phyloP scores from a whole-genome alignment of 2,329 filamentous ascomycete genomes.

The Fusarium subtropicale region DNA sequence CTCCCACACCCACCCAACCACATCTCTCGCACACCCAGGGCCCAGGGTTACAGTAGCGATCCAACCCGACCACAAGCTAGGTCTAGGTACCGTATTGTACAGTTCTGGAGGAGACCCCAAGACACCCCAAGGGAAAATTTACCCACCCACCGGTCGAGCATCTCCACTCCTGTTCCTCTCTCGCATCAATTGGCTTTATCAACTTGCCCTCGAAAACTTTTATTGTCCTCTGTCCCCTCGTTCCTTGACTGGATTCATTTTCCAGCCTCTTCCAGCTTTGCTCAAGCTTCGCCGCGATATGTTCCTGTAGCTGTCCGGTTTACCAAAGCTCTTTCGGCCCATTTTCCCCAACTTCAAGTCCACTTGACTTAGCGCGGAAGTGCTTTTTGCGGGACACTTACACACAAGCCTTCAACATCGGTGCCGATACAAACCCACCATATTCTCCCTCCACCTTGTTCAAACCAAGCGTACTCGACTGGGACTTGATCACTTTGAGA shows the following conservation, averaged over 20 bases:
- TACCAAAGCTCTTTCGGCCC: conserved; percentile 39
- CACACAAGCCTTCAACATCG: conserved; percentile 37
- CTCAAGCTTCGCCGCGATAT: conserved; percentile 44
- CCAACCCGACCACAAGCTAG: conserved; percentile 39
- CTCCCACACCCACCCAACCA: conserved; percentile 25
- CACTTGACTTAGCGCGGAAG: conserved; percentile 42
- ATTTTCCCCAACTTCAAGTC: conserved; percentile 37
- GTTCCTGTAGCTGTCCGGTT: conserved; percentile 45
- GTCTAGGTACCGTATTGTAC: conserved; percentile 34
- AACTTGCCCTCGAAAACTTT: conserved; percentile 50
- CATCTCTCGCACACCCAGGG: conserved; percentile 27
- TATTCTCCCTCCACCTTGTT: conserved; percentile 26
- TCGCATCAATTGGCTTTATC: conserved; percentile 49
- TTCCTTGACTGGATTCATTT: conserved; percentile 30
- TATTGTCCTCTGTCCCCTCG: conserved; percentile 42
- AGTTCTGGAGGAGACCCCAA: conserved; percentile 42
- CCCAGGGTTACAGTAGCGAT: conserved; percentile 39
- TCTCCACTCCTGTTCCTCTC: conserved; percentile 47
- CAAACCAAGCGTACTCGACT: conserved; percentile 27
- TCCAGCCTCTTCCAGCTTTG: conserved; percentile 46
- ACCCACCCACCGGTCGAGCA: conserved; percentile 45
- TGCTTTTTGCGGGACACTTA: conserved; percentile 38
- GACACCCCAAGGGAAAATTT: conserved; percentile 46
- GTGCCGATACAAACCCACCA: conserved; percentile 31
- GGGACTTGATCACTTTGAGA: conserved; percentile 6